Percentiles rank a stretch among this genome's conserved stretches.
Evolutionary conservation across 1,139 yeast species (phyloP).

Genomic region (Yamadazyma membranifaciens): DNA sequence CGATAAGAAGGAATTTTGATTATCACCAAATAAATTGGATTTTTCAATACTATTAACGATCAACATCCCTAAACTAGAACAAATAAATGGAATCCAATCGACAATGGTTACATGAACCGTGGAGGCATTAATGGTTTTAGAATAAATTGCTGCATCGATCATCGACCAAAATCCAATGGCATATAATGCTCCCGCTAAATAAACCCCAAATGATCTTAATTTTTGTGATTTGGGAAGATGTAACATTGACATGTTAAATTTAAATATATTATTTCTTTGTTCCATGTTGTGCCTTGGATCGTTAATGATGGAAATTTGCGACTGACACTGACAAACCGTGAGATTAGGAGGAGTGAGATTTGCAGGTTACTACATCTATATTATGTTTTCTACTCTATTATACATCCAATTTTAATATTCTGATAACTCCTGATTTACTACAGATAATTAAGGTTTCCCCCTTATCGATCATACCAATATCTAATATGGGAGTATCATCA

Average conservation of each 20-base stretch:
- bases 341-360: not conserved
- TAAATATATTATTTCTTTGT: conserved; percentile 40
- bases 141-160: conserved; percentile 83
- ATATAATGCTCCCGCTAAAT: conserved; percentile 71
- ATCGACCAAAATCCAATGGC: conserved; percentile 90
- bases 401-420: conserved; percentile 6
- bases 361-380: conserved; percentile 3
- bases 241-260: conserved; percentile 49
- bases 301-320: not conserved
- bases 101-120: conserved; percentile 82
- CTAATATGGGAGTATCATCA: conserved; percentile 42
- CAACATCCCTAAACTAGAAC: conserved; percentile 87
- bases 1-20: conserved; percentile 49
- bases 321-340: not conserved
- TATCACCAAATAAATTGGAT: conserved; percentile 58
- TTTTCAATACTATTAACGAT: conserved; percentile 92
- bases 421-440: conserved; percentile 24
- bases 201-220: conserved; percentile 73
- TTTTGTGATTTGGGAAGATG: conserved; percentile 67
- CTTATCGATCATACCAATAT: conserved; percentile 40
- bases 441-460: conserved; percentile 43
- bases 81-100: conserved; percentile 93
- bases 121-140: conserved; percentile 83
- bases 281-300: conserved; percentile 24
- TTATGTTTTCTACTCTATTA: conserved; percentile 2